A percentile compares a stretch with the other conserved stretches of the same genome.
Conservation (phyloP, 306 rosid species). For the apple (Malus domestica) region DNA sequence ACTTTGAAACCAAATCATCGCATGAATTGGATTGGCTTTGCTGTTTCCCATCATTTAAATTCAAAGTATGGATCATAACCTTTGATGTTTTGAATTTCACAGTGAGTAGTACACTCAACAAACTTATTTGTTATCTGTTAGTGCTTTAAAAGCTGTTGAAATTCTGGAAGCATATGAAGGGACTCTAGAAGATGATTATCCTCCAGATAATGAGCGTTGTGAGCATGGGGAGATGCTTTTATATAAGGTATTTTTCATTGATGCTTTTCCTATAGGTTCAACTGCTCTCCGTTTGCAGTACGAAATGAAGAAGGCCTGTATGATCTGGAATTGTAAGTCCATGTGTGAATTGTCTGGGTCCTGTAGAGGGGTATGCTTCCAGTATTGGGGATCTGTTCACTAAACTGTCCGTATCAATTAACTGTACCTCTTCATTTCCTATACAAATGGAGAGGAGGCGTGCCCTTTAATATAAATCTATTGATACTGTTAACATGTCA, state of each 20-base stretch:
- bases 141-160: slow-evolving; percentile 87
- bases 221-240: slow-evolving; percentile 99
- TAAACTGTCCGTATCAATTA: neutral
- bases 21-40: slow-evolving; percentile 99
- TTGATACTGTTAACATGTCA: neutral
- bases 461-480: neutral
- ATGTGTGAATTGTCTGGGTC: neutral
- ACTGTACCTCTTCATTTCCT: neutral
- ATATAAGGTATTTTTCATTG: slow-evolving; percentile 58
- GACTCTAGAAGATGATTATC: slow-evolving; percentile 89
- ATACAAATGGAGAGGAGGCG: neutral
- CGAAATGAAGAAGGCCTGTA: neutral
- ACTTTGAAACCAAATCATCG: slow-evolving; percentile 95
- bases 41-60: slow-evolving; percentile 90
- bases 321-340: neutral
- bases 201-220: slow-evolving; percentile 92
- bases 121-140: slow-evolving; percentile 19
- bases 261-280: slow-evolving; percentile 1
- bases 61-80: slow-evolving; percentile 48
- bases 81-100: neutral
- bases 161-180: slow-evolving; percentile 99
- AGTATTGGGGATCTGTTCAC: neutral
- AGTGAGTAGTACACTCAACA: neutral
- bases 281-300: slow-evolving; percentile 5
- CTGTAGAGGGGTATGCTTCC: neutral